Evolutionary conservation across 148 eudicot genomes (phyloP), one percentile per base, ranked within the genome.

Genomic region (Gaultheria prostrata): DNA sequence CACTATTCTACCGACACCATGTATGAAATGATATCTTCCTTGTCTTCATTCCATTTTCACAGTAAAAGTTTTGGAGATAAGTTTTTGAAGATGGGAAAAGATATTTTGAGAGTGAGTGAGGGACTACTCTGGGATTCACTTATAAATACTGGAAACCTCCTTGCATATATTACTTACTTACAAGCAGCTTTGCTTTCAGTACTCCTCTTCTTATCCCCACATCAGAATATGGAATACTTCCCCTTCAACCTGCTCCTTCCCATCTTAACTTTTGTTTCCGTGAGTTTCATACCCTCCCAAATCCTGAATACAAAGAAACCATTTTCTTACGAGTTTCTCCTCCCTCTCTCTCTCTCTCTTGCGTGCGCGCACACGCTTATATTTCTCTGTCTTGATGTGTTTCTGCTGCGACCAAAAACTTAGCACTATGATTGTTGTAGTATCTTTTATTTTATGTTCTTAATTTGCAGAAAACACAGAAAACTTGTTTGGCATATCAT

Each of bases 301-400:
- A 11, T 45, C 78, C 54, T 46, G 14, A 78, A 51, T 39, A 39
- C 43, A 39, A 39, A 39, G 3, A 28, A 49, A 15, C 35, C 43
- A 49, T 51, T 78, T n/a, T 8, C n/a, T 45, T 78, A 13, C 4
- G 43, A 8, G 24, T 90, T 75, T 90, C 87, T 33, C 88, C 17
- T 88, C 56, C 86, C 85, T 72, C 49, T 72, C 49, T 56, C 85
- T 89, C 26, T 21, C 67, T 18, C n/a, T 56, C 63, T 57, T 12
- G 6, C 9, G 6, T 26, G 0, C 69, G 0, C 65, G 8, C 65
- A 57, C 26, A 57, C 65, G 8, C 65, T 1, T 24, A 10, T 10
- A 8, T 12, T 61, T n/a, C 8, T 8, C 0, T 63, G 14, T 63
- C 30, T 28, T 8, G 14, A 63, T 63, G 61, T 24, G 24, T 63